Evolutionary conservation across 2,329 filamentous ascomycete species (phyloP).

Genomic region (Rasamsonia emersonii): DNA sequence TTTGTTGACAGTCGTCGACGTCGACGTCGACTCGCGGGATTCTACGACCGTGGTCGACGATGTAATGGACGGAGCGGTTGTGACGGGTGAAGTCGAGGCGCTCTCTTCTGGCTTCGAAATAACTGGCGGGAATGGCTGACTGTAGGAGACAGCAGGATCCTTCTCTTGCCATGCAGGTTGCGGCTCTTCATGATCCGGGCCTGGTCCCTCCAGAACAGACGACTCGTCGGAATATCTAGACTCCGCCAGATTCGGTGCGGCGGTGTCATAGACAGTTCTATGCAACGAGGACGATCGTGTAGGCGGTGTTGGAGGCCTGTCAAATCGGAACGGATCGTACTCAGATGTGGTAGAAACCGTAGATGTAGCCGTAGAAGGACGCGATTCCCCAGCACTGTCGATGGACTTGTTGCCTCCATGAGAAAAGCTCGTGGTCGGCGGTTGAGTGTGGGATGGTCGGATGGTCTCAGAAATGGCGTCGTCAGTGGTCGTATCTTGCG

Average conservation of each 20-base stretch:
- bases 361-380: slow-evolving; percentile 31
- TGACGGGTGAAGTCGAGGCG: too few relatives aligned
- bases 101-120: too few relatives aligned
- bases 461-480: slow-evolving; percentile 24
- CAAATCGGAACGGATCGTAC: slow-evolving; percentile 36
- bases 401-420: slow-evolving; percentile 16
- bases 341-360: slow-evolving; percentile 27
- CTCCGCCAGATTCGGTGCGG: slow-evolving; percentile 37
- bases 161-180: slow-evolving; percentile 20
- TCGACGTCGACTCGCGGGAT: neutral
- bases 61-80: slow-evolving; percentile 5
- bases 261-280: slow-evolving; percentile 33
- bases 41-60: slow-evolving; percentile 2
- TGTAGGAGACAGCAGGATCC: neutral
- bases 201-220: slow-evolving; percentile 44
- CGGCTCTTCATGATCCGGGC: slow-evolving; percentile 48
- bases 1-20: neutral
- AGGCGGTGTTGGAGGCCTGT: slow-evolving; percentile 23
- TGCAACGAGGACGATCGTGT: slow-evolving; percentile 6
- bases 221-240: slow-evolving; percentile 41
- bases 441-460: slow-evolving; percentile 17
- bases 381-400: slow-evolving; percentile 16
- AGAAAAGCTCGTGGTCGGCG: slow-evolving; percentile 9
- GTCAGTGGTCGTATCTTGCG: slow-evolving; percentile 6
- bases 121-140: too few relatives aligned